Percentiles rank a stretch among this genome's conserved stretches.
These are phyloP conservation scores for Hypoxylon sp. DNA, from an alignment of 2,329 filamentous ascomycete species.

Conservation along the genomic window DNA sequence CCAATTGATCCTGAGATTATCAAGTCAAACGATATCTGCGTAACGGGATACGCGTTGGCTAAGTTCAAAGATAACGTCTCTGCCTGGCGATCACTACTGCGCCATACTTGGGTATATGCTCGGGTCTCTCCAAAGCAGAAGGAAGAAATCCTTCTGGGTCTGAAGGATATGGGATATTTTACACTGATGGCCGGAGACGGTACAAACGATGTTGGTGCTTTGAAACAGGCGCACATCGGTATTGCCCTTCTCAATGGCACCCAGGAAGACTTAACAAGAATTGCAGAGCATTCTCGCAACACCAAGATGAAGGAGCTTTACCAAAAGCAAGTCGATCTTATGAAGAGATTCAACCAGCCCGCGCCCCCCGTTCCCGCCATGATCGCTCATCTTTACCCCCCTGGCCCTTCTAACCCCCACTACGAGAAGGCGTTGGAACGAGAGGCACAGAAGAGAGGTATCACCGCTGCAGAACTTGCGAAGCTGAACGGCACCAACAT, in stretches of 20 bases:
- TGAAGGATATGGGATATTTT: conserved; percentile 97
- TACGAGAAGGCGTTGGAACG: conserved; percentile 92
- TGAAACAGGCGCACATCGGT: conserved; percentile 98
- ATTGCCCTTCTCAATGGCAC: conserved; percentile 96
- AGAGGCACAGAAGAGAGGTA: conserved; percentile 84
- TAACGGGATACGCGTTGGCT: conserved; percentile 92
- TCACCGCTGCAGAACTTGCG: conserved; percentile 71
- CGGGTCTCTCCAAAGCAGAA: conserved; percentile 99
- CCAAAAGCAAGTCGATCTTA: conserved; percentile 92
- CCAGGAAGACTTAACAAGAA: conserved; percentile 89
- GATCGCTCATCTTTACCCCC: conserved; percentile 95
- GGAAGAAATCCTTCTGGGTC: conserved; percentile 95
- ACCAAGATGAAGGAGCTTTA: conserved; percentile 99
- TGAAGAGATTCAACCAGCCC: conserved; percentile 96
- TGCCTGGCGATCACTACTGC: conserved; percentile 82
- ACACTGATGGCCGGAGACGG: conserved; percentile 99
- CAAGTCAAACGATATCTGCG: conserved; percentile 89
- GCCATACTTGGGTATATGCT: conserved; percentile 97
- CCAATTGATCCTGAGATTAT: conserved; percentile 86
- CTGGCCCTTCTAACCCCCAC: conserved; percentile 91
- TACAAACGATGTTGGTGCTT: conserved; percentile 96
- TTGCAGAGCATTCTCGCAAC: conserved; percentile 92
- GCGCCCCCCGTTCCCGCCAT: conserved; percentile 90
- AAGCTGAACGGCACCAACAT: conserved; percentile 68
- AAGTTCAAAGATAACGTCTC: conserved; percentile 84